A percentile compares a stretch with the other conserved stretches of the same genome.
phyloP scores from a whole-genome alignment of 1,284 basidiomycete species.

The Boletus holoroseus region DNA sequence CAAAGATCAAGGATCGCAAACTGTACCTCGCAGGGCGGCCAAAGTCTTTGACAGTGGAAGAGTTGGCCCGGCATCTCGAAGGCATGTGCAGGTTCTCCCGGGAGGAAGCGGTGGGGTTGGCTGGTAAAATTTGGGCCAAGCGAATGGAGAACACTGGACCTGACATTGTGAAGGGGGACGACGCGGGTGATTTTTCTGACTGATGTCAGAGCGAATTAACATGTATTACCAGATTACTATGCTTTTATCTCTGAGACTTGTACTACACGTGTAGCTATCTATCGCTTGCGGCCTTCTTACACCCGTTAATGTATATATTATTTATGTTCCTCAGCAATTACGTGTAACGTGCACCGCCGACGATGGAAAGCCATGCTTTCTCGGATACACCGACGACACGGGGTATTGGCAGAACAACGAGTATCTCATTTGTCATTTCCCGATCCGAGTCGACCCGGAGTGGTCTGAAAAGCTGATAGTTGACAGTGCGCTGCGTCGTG shows the following conservation, averaged over 20 bases:
- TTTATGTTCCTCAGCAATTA: background rate
- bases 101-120: constrained; percentile 17
- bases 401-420: background rate
- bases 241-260: background rate
- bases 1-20: constrained; percentile 6
- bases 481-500: background rate
- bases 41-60: constrained; percentile 13
- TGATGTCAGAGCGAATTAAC: background rate
- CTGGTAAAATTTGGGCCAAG: constrained; percentile 17
- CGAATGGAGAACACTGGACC: constrained; percentile 8
- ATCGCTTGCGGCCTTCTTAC: background rate
- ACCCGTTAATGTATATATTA: background rate
- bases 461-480: background rate
- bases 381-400: background rate
- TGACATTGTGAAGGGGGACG: constrained; percentile 9
- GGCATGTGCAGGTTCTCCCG: constrained; percentile 13
- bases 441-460: too few relatives aligned
- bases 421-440: background rate
- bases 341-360: background rate
- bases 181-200: background rate
- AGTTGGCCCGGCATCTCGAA: constrained; percentile 18
- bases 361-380: background rate
- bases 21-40: background rate
- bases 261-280: background rate
- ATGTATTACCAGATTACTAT: background rate